Conservation (phyloP, 805 yeast genomes). For the Starmerella vaccinii region DNA sequence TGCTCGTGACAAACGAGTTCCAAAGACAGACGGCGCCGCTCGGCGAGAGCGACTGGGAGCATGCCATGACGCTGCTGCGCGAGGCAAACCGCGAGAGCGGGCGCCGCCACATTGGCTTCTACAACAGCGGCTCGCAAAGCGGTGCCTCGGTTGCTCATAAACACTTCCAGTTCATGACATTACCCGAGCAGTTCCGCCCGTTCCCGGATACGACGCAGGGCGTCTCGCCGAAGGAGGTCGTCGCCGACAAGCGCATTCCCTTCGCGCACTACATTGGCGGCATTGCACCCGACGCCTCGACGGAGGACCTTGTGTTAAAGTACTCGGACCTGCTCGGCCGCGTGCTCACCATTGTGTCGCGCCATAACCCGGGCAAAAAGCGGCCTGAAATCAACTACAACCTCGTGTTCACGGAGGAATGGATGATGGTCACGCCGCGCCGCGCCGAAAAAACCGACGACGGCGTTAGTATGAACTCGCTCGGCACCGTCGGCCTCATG, state of each 20-base stretch:
- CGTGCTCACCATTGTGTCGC: constrained; percentile 50
- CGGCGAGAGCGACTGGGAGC: constrained; percentile 55
- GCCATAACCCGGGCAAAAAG: constrained; percentile 39
- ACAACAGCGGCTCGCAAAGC: constrained; percentile 75
- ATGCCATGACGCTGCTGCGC: constrained; percentile 46
- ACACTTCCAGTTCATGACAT: constrained; percentile 74
- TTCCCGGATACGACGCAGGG: constrained; percentile 44
- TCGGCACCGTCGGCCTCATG: constrained; percentile 70
- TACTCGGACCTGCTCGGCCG: constrained; percentile 47
- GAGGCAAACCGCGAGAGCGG: constrained; percentile 38
- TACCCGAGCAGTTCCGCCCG: constrained; percentile 50
- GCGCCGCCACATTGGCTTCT: constrained; percentile 64
- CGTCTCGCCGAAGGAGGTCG: constrained; percentile 31
- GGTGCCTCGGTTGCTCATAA: constrained; percentile 96
- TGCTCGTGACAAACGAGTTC: constrained; percentile 67
- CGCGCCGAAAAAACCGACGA: constrained; percentile 29
- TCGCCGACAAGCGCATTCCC: constrained; percentile 43
- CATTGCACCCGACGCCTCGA: constrained; percentile 36
- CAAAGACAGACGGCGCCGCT: constrained; percentile 63
- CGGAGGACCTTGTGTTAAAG: constrained; percentile 42
- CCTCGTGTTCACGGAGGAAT: constrained; percentile 66
- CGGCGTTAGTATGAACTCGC: constrained; percentile 59
- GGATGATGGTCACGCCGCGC: constrained; percentile 85
- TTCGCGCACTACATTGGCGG: constrained; percentile 79
- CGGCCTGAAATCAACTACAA: constrained; percentile 53